These are phyloP conservation scores for Solanum hybrid DNA, from an alignment of 305 asterid genomes.

Conservation along the genomic window DNA sequence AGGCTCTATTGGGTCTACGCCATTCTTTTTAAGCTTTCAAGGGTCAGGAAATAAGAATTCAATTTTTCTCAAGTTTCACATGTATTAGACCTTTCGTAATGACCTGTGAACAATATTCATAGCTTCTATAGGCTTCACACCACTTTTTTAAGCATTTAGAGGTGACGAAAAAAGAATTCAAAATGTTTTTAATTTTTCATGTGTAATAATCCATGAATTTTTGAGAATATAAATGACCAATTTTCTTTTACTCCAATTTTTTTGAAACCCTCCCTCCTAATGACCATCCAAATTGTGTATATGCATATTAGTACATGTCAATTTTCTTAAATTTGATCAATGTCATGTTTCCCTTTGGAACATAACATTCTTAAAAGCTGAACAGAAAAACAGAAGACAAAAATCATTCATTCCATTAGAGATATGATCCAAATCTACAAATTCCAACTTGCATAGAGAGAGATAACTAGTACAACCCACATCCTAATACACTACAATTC, in stretches of 20 bases:
- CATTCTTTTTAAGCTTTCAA: neutral
- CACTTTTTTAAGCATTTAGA: neutral
- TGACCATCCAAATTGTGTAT: neutral
- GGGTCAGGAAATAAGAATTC: neutral
- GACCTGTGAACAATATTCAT: neutral
- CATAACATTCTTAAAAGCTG: neutral
- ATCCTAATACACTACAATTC: slow-evolving; percentile 15
- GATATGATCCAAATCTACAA: neutral
- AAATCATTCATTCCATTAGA: neutral
- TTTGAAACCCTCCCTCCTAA: neutral
- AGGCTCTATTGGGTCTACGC: neutral
- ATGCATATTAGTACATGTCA: neutral
- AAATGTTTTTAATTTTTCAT: neutral
- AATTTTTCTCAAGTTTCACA: neutral
- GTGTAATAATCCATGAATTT: neutral
- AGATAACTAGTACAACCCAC: slow-evolving; percentile 19
- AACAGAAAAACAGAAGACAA: neutral
- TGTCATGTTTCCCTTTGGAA: neutral
- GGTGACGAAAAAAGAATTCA: neutral
- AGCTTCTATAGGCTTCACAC: neutral
- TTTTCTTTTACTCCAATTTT: neutral
- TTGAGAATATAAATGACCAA: neutral
- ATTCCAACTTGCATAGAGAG: neutral
- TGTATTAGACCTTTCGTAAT: neutral
- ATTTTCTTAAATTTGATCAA: neutral